Conservation (phyloP, 441 rosid genomes). For the Croton setiger region DNA sequence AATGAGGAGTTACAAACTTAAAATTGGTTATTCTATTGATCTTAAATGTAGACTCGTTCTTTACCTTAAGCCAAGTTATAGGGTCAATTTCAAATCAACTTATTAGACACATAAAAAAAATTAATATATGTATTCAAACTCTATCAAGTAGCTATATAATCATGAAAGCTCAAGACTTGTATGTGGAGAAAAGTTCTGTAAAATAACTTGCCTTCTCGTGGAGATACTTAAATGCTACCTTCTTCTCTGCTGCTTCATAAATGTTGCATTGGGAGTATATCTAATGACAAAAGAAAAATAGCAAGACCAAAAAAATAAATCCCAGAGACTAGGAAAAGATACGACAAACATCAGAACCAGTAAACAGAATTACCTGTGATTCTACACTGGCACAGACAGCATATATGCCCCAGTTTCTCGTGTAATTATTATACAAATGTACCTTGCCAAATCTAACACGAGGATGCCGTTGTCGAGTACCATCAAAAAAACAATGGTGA, state of each 20-base stretch:
- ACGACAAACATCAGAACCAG: not conserved
- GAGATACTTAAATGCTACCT: slow-evolving; percentile 70
- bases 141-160: not conserved
- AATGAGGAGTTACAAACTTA: no score
- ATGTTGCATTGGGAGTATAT: slow-evolving; percentile 88
- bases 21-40: not conserved
- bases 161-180: not conserved
- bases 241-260: slow-evolving; percentile 91
- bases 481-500: slow-evolving; percentile 93
- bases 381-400: slow-evolving; percentile 97
- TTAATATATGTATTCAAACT: not conserved
- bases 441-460: slow-evolving; percentile 86
- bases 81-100: not conserved
- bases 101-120: not conserved
- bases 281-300: slow-evolving; percentile 30
- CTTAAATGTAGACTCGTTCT: not conserved
- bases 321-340: not conserved
- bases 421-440: slow-evolving; percentile 83
- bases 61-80: not conserved
- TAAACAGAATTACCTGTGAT: slow-evolving; percentile 53
- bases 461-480: slow-evolving; percentile 89
- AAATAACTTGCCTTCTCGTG: slow-evolving; percentile 56
- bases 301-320: slow-evolving; percentile 3
- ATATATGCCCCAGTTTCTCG: slow-evolving; percentile 86
- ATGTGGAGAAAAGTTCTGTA: not conserved